phyloP scores from a whole-genome alignment of 2,329 filamentous ascomycete genomes.

The Cytospora mali region DNA sequence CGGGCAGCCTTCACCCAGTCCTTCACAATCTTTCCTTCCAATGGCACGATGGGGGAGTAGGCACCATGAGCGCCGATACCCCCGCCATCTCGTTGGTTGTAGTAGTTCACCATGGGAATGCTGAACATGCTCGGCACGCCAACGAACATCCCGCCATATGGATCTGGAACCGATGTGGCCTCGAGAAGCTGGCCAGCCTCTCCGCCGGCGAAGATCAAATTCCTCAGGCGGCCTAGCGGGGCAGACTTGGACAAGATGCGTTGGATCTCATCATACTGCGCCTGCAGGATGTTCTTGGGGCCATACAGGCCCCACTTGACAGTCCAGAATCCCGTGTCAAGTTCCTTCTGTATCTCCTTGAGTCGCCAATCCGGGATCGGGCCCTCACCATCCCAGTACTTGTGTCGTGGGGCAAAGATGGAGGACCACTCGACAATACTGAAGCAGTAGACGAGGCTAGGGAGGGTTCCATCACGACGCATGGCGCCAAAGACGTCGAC shows the following conservation, averaged over 20 bases:
- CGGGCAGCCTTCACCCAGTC: slow-evolving; percentile 47
- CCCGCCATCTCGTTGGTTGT: slow-evolving; percentile 36
- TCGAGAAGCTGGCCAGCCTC: slow-evolving; percentile 43
- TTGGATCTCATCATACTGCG: slow-evolving; percentile 46
- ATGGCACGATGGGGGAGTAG: slow-evolving; percentile 42
- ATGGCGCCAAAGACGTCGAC: slow-evolving; percentile 48
- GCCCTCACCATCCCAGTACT: slow-evolving; percentile 47
- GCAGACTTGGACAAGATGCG: slow-evolving; percentile 40
- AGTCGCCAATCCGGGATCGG: slow-evolving; percentile 49
- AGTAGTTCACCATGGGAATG: slow-evolving; percentile 42
- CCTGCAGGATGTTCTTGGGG: slow-evolving; percentile 44
- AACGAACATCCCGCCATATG: slow-evolving; percentile 41
- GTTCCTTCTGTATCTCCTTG: slow-evolving; percentile 45
- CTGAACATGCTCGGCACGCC: slow-evolving; percentile 42
- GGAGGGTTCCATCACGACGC: slow-evolving; percentile 46
- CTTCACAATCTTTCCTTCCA: slow-evolving; percentile 42
- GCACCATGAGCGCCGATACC: slow-evolving; percentile 41
- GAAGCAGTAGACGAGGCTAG: slow-evolving; percentile 47
- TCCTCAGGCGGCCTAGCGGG: slow-evolving; percentile 42
- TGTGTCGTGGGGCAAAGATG: slow-evolving; percentile 45
- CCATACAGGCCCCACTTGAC: slow-evolving; percentile 50
- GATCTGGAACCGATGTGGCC: slow-evolving; percentile 38
- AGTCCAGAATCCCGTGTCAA: slow-evolving; percentile 48
- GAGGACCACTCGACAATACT: slow-evolving; percentile 50
- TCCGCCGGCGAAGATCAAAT: slow-evolving; percentile 40